Conservation (phyloP, 192 early-diverging fungal genomes). For the Coemansia sp. region DNA sequence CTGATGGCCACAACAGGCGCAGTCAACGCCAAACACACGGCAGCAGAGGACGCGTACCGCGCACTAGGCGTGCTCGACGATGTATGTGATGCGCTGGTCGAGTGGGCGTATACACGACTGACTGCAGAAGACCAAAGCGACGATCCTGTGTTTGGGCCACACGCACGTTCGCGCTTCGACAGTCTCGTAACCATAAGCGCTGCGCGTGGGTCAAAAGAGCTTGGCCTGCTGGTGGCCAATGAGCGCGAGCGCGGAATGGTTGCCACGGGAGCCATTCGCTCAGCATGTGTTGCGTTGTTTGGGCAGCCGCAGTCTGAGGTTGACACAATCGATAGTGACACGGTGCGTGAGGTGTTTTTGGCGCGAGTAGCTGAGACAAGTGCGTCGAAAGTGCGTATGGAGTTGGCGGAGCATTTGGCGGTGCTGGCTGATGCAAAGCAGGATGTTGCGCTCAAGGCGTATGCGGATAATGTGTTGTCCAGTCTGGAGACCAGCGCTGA, state of each 20-base stretch:
- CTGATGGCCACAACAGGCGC: background rate
- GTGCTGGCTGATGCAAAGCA: constrained; percentile 26
- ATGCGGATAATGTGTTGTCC: constrained; percentile 26
- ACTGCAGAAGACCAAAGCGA: constrained; percentile 47
- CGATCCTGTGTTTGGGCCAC: constrained; percentile 18
- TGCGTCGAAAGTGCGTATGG: constrained; percentile 32
- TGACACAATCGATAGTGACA: constrained; percentile 23
- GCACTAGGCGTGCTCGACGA: constrained; percentile 49
- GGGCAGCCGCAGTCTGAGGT: constrained; percentile 47
- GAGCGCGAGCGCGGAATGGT: constrained; percentile 59
- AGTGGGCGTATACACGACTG: constrained; percentile 56
- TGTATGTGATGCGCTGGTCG: constrained; percentile 50
- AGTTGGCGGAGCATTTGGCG: constrained; percentile 27
- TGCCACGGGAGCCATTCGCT: constrained; percentile 34
- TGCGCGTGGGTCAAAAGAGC: constrained; percentile 28
- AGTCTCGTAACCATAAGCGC: constrained; percentile 40
- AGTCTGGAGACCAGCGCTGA: constrained; percentile 11
- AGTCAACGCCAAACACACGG: background rate
- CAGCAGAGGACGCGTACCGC: constrained; percentile 21
- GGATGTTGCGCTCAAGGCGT: constrained; percentile 20
- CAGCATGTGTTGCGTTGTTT: constrained; percentile 51
- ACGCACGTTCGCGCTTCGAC: constrained; percentile 49
- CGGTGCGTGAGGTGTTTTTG: constrained; percentile 38
- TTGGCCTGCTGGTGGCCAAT: constrained; percentile 52
- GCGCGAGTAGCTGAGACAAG: constrained; percentile 18